These are phyloP conservation scores for Hypoxylon sp. DNA, from an alignment of 2,329 filamentous ascomycete species.

Conservation along the genomic window DNA sequence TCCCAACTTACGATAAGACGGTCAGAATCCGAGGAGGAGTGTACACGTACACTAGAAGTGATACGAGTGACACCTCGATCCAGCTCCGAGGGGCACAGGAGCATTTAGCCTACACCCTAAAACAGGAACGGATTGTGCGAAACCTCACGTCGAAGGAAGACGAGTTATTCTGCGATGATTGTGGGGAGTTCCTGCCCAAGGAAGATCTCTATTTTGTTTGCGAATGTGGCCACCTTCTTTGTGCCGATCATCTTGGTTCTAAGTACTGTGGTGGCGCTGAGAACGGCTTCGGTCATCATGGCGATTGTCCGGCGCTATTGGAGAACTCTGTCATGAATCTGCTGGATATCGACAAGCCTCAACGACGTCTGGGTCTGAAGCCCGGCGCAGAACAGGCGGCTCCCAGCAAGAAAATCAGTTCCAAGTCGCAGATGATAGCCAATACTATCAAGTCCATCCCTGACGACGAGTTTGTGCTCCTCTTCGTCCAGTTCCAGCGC, in stretches of 20 bases:
- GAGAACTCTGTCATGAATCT: slow-evolving; percentile 23
- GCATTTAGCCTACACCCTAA: slow-evolving; percentile 33
- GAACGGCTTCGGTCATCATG: background rate
- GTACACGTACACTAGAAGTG: slow-evolving; percentile 46
- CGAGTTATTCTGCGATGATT: slow-evolving; percentile 34
- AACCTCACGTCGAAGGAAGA: slow-evolving; percentile 6
- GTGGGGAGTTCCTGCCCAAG: slow-evolving; percentile 11
- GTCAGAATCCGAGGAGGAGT: slow-evolving; percentile 36
- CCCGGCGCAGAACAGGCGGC: background rate
- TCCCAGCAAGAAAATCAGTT: slow-evolving; percentile 33
- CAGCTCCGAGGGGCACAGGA: slow-evolving; percentile 36
- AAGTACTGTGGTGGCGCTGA: slow-evolving; percentile 40
- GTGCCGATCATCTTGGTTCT: slow-evolving; percentile 32
- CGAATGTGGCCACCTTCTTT: slow-evolving; percentile 54
- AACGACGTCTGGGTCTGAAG: slow-evolving; percentile 7
- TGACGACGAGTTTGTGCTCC: slow-evolving; percentile 49
- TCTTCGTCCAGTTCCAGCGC: slow-evolving; percentile 58
- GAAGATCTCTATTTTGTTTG: slow-evolving; percentile 42
- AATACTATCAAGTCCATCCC: slow-evolving; percentile 39
- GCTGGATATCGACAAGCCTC: slow-evolving; percentile 16
- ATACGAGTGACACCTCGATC: slow-evolving; percentile 42
- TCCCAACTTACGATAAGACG: background rate
- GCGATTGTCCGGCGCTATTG: slow-evolving; percentile 33
- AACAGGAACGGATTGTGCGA: slow-evolving; percentile 35
- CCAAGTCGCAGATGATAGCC: slow-evolving; percentile 48